Base-by-base conservation (phyloP, 768 basidiomycete species). In the Lactarius deliciosus region DNA sequence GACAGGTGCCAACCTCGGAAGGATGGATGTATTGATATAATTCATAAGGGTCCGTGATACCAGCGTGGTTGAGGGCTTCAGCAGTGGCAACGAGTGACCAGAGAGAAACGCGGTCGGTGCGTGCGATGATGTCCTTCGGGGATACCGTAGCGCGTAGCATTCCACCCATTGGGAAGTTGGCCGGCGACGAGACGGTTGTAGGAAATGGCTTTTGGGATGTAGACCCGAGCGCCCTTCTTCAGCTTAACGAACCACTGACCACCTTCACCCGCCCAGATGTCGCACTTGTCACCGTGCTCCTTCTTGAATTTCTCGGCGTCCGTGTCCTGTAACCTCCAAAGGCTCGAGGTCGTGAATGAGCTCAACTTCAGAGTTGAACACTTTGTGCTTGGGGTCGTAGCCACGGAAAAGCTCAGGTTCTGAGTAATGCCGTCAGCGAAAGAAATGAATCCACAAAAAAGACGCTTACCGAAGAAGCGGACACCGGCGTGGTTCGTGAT, bases 221-320 rank as follows among this genome's bases (percentile, higher is more conserved):
- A 83, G 68, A 99, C 82, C 55, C 92, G 88, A 13, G 97, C 95
- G 60, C 97, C 97, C 79, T 93, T 96, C 89, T 98, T 98, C 83
- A 98, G 89, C 79, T 98, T 97, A 75, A 95, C 95, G 73, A 92
- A 94, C 93, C 91, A 97, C 75, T 96, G 92, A n/a, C 91, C 94
- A 16, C 90, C 89, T 74, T 91, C 90, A 55, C 86, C 89, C 0
- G 88, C 88, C 95, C 95, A 98, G 72, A 93, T 85, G 75, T 99
- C 96, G 74, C 93, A 95, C 75, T 94, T 96, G 73, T 96, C 94
- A 66, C 92, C 95, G 74, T 98, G 97, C 75, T 98, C 93, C 64
- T 90, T 84, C 81, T 97, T 96, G 87, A 96, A 98, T 73, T 92
- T 95, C 69, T 90, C 84, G 2, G 96, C 96, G 72, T 99, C 97